Percentiles rank a stretch among this genome's conserved stretches.
Evolutionary conservation across 1,139 yeast genomes (phyloP).

Genomic region (Taiozyma onychis): DNA sequence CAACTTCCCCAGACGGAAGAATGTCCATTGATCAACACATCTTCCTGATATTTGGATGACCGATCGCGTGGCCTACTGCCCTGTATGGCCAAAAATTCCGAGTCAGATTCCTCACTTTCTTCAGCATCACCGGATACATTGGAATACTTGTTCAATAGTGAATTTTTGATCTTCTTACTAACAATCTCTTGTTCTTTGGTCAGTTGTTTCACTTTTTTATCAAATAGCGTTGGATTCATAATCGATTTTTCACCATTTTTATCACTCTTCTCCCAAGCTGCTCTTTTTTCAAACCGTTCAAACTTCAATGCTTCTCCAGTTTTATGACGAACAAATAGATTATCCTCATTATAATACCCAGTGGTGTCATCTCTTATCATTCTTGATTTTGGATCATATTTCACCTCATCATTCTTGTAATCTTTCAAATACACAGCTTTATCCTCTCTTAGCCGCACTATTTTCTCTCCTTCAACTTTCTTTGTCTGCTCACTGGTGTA

Average conservation of each 20-base stretch:
- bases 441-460: constrained; percentile 34
- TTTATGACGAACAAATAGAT: constrained; percentile 47
- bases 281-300: constrained; percentile 37
- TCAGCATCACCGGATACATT: constrained; percentile 1
- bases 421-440: constrained; percentile 33
- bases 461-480: constrained; percentile 20
- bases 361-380: constrained; percentile 39
- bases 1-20: constrained; percentile 43
- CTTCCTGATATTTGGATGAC: constrained; percentile 33
- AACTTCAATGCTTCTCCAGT: constrained; percentile 49
- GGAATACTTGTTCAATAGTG: constrained; percentile 10
- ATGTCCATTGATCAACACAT: constrained; percentile 35
- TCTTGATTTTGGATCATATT: constrained; percentile 55
- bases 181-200: constrained; percentile 7
- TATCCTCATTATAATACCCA: constrained; percentile 45
- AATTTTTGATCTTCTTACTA: constrained; percentile 9
- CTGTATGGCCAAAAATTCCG: not conserved
- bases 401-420: constrained; percentile 24
- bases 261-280: constrained; percentile 42
- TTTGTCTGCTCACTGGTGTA: not conserved
- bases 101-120: constrained; percentile 2
- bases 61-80: not conserved
- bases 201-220: constrained; percentile 15
- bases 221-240: constrained; percentile 22
- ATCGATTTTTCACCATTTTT: constrained; percentile 17